Evolutionary conservation across 768 basidiomycete species (phyloP).

Genomic region (Naganishia vishniacii): DNA sequence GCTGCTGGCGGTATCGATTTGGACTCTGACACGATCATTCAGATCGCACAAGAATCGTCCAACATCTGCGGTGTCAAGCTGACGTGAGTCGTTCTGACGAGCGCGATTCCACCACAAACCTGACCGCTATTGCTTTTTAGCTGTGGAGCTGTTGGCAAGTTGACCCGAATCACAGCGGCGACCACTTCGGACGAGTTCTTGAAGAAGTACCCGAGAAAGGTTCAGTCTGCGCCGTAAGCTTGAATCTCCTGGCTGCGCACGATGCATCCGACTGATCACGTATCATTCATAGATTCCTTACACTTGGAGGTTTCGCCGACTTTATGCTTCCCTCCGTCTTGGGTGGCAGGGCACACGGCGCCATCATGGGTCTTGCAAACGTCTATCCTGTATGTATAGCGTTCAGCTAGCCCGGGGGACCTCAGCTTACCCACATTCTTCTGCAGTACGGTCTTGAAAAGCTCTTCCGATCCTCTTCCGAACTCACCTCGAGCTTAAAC

Average conservation of each 20-base stretch:
- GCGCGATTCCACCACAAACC: not conserved
- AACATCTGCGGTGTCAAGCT: constrained; percentile 84
- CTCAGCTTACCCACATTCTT: not conserved
- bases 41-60: constrained; percentile 67
- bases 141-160: constrained; percentile 86
- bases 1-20: constrained; percentile 85
- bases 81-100: constrained; percentile 57
- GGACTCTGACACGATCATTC: constrained; percentile 77
- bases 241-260: not conserved
- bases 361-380: constrained; percentile 84
- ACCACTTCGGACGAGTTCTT: constrained; percentile 60
- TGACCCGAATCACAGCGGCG: constrained; percentile 71
- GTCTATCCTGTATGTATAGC: constrained; percentile 49
- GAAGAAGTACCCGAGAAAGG: constrained; percentile 62
- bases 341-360: constrained; percentile 68
- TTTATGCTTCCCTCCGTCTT: constrained; percentile 69
- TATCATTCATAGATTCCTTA: constrained; percentile 57
- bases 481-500: constrained; percentile 54
- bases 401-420: not conserved
- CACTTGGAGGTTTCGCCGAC: constrained; percentile 79
- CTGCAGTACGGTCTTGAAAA: constrained; percentile 58
- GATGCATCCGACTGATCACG: not conserved
- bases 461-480: constrained; percentile 61
- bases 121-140: constrained; percentile 48
- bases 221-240: constrained; percentile 54